Evolutionary conservation across 139 green algal species (phyloP), one percentile per base, ranked within the genome.

Genomic region (Chlamydomonas sp.): DNA sequence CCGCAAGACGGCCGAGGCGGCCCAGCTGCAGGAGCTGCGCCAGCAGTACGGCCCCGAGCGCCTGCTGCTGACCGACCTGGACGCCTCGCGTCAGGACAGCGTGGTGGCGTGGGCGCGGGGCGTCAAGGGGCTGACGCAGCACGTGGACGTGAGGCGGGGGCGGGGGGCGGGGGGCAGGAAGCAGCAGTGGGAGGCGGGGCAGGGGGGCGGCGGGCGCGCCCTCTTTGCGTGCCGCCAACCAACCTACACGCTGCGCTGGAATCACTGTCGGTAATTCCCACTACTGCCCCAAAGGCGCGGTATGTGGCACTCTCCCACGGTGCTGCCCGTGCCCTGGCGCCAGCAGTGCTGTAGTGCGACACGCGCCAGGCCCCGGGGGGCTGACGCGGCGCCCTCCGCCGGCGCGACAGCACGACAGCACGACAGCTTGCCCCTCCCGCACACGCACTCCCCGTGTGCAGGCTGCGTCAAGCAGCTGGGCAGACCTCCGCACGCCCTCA

Each of bases 61-160:
- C 4, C 86, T 90, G 15, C 14, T 17, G 7, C 5, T 90, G 6
- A 86, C 68, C 12, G 74, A 86, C 9, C 78, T 86, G 79, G 86
- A 90, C 63, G 68, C 75, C 16, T 18, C 49, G 12, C 7, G n/a
- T 1, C 1, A 14, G 2, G 20, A 69, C 62, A 78, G n/a, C 63
- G 76, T 90, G 10, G 57, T 62, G 0, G 9, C 62, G 5, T 90
- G 86, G 86, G 86, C 86, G 2, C 57, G 71, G 59, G n/a, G 49
- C 7, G 31, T 90, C 9, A 85, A 82, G 78, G 15, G 18, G 8
- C 0, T 58, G 49, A 71, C 71, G 1, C 61, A 82, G 69, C 86
- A 82, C 9, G 86, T 90, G 31, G 86, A 90, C n/a, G 86, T 90
- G 60, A 81, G 86, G 3, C 15, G 63, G 15, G 78, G 7, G 62